Conservation (phyloP, 495 filamentous ascomycete species). For the Aspergillus homomorphus region DNA sequence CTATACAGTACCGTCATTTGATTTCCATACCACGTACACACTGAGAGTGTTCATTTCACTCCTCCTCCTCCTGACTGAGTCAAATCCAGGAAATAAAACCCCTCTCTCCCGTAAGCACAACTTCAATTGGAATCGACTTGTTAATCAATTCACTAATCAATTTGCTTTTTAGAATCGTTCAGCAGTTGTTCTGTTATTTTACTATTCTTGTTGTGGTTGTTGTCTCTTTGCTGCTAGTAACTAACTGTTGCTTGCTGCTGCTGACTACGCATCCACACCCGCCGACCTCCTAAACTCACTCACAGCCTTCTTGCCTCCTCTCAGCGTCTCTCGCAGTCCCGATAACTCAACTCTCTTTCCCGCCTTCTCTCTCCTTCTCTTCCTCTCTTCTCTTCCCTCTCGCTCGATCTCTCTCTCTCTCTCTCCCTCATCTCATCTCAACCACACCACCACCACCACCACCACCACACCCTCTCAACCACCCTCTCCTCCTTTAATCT, state of each 20-base stretch:
- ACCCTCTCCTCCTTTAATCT: constrained; percentile 8
- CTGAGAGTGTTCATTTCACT: neutral
- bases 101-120: neutral
- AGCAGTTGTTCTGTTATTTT: too few relatives aligned
- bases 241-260: too few relatives aligned
- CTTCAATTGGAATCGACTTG: neutral
- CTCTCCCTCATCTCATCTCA: constrained; percentile 23
- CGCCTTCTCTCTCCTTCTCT: constrained; percentile 14
- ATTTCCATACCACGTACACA: neutral
- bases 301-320: constrained; percentile 22
- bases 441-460: constrained; percentile 19
- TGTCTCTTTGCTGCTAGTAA: too few relatives aligned
- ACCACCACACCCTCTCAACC: neutral
- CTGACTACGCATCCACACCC: neutral
- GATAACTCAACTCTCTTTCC: constrained; percentile 26
- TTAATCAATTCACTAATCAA: neutral
- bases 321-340: constrained; percentile 22
- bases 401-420: neutral
- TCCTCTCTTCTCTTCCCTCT: neutral
- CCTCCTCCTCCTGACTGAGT: neutral
- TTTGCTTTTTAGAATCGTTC: too few relatives aligned
- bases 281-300: too few relatives aligned
- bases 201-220: neutral
- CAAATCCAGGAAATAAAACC: neutral
- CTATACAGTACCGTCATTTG: neutral